phyloP scores from a whole-genome alignment of 495 filamentous ascomycete genomes.

The Penicillium verhagenii region DNA sequence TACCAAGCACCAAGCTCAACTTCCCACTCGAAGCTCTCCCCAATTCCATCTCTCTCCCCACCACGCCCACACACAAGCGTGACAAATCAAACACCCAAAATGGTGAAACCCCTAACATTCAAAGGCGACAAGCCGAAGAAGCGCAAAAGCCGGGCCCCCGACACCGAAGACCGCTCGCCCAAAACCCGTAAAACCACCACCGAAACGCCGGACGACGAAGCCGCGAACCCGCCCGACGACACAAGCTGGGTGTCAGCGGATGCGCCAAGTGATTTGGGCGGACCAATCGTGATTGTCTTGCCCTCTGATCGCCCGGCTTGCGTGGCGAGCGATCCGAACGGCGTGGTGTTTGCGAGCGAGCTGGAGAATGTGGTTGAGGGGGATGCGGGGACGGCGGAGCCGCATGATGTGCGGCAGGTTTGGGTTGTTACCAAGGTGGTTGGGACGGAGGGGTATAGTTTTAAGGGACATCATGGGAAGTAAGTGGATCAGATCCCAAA shows the following conservation, averaged over 20 bases:
- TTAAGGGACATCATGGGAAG: conserved; percentile 87
- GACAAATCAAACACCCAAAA: conserved; percentile 19
- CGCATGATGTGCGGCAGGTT: conserved; percentile 91
- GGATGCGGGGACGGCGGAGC: conserved; percentile 78
- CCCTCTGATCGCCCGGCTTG: conserved; percentile 66
- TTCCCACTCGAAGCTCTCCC: not conserved
- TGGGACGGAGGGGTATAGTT: conserved; percentile 74
- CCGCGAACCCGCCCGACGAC: conserved; percentile 54
- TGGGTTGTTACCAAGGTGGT: conserved; percentile 87
- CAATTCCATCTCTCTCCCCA: conserved; percentile 2
- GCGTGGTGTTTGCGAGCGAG: conserved; percentile 74
- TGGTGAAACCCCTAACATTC: conserved; percentile 84
- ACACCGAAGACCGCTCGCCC: conserved; percentile 35
- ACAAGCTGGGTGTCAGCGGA: conserved; percentile 92
- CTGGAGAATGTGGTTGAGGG: conserved; percentile 83
- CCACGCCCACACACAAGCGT: not conserved
- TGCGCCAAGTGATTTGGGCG: conserved; percentile 67
- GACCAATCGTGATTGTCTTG: conserved; percentile 78
- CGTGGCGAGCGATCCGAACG: conserved; percentile 79
- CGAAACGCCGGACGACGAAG: conserved; percentile 11
- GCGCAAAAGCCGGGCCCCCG: conserved; percentile 59
- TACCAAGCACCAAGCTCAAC: not conserved
- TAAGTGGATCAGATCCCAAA: no score
- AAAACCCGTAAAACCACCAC: conserved; percentile 39
- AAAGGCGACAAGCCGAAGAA: conserved; percentile 98